Conservation (phyloP, 345 rosid species). For the Populus simonii region DNA sequence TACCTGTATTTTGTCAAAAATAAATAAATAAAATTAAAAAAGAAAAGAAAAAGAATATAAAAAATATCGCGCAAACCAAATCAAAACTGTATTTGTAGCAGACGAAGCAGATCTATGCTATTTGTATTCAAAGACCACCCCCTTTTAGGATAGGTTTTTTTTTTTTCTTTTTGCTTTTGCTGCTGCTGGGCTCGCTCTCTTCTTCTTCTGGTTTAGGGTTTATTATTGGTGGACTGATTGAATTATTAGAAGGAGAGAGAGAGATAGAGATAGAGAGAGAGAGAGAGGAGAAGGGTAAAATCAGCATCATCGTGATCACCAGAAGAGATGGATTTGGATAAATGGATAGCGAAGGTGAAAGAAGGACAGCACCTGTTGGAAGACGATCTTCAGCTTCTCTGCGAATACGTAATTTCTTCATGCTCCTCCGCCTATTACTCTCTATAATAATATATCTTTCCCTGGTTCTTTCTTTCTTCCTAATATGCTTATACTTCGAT, state of each 20-base stretch:
- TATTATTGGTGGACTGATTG: not conserved
- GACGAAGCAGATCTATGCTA: not conserved
- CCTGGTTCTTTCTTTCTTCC: not conserved
- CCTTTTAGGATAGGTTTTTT: not conserved
- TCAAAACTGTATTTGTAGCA: not conserved
- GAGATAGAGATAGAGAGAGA: not conserved
- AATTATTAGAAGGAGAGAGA: not conserved
- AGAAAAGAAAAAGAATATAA: not conserved
- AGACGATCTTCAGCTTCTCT: conserved; percentile 96
- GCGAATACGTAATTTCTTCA: conserved; percentile 70
- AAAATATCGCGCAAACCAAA: not conserved
- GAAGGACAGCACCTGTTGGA: conserved; percentile 92
- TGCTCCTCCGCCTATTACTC: not conserved
- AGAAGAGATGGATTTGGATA: conserved; percentile 88
- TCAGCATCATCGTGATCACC: not conserved
- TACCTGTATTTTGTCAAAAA: not conserved
- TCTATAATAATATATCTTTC: not conserved
- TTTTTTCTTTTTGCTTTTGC: not conserved
- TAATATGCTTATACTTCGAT: not conserved
- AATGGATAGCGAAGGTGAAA: conserved; percentile 94
- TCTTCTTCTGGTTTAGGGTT: not conserved
- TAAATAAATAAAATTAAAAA: not conserved
- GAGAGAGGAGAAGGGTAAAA: not conserved
- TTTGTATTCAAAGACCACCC: not conserved
- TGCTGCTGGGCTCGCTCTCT: not conserved